phyloP scores from a whole-genome alignment of 2,329 filamentous ascomycete species.

The Leptographium flavum region DNA sequence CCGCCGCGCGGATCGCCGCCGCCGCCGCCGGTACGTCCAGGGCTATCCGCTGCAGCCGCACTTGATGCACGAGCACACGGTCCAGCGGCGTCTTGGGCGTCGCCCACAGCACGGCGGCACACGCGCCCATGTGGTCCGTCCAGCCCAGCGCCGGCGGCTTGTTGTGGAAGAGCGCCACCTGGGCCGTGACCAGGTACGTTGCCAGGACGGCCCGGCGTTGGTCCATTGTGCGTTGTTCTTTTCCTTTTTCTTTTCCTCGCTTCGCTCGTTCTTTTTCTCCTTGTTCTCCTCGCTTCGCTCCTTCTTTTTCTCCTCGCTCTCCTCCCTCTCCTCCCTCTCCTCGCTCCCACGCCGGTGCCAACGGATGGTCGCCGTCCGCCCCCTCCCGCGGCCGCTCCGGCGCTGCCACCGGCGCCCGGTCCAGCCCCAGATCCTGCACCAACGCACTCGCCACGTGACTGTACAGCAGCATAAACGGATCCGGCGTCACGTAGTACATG shows the following conservation, averaged over 20 bases:
- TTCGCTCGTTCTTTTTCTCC: too few relatives aligned
- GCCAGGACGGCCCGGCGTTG: too few relatives aligned
- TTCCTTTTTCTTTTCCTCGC: too few relatives aligned
- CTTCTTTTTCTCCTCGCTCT: too few relatives aligned
- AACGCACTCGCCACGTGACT: slow-evolving; percentile 4
- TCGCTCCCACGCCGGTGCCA: neutral
- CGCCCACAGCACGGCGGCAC: slow-evolving; percentile 26
- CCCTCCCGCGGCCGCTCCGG: neutral
- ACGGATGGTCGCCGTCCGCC: neutral
- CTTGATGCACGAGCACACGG: slow-evolving; percentile 4
- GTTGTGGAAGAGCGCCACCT: slow-evolving; percentile 3
- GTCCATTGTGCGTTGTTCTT: too few relatives aligned
- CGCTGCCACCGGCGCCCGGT: neutral
- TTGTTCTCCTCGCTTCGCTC: too few relatives aligned
- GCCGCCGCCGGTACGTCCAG: neutral
- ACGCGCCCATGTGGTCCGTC: slow-evolving; percentile 44
- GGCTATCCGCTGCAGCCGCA: slow-evolving; percentile 4
- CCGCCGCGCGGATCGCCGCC: neutral
- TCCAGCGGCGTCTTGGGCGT: slow-evolving; percentile 4
- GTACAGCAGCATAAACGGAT: slow-evolving; percentile 8
- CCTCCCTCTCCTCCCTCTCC: neutral
- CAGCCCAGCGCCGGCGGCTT: slow-evolving; percentile 37
- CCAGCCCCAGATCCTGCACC: slow-evolving; percentile 6
- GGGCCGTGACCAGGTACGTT: neutral
- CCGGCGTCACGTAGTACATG: slow-evolving; percentile 3